Evolutionary conservation across 176 grass and related monocot species (phyloP), one percentile per base, ranked within the genome.

Genomic region (Carex cristatella): DNA sequence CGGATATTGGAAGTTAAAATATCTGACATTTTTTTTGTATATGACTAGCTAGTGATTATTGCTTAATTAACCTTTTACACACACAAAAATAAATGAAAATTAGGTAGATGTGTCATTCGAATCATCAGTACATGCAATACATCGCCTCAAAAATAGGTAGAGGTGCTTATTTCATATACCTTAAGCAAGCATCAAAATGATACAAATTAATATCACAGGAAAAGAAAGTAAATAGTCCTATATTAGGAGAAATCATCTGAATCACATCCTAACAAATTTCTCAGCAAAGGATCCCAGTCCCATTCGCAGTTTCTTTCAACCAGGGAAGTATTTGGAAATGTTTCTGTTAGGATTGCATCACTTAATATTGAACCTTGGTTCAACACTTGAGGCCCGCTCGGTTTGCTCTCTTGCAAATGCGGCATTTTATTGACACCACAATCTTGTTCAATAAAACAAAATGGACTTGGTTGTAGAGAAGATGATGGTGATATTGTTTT

Each of bases 271-370:
- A 35, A 5, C 32, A 53, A 69, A 30, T 69, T 61, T 61, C 38
- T 33, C 28, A 69, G 53, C 61, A 65, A 83, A 54, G 81, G 69
- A 83, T 83, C 63, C 5, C 53, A 28, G 63, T 83, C 44, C 81
- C 81, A 83, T 51, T 67, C 81, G 0, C 61, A 67, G 32, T 28
- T 67, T 13, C 4, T 32, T 18, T 64, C 42, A 69, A 32, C 42
- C 42, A 56, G 16, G 40, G 23, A 55, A 67, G 14, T 40, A 69
- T 48, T 4, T 9, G 59, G 49, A 32, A 56, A 67, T 37, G 48
- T 69, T 69, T 69, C 44, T 28, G n/a, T 9, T 79, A 35, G 5
- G 74, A 32, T 16, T 32, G 51, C 13, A 79, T 35, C 53, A 15
- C 6, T 51, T 18, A 12, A 35, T 14, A 1, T 16, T 66, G 44